phyloP scores from a whole-genome alignment of 176 grass and related monocot genomes.

The Oryza glaberrima region DNA sequence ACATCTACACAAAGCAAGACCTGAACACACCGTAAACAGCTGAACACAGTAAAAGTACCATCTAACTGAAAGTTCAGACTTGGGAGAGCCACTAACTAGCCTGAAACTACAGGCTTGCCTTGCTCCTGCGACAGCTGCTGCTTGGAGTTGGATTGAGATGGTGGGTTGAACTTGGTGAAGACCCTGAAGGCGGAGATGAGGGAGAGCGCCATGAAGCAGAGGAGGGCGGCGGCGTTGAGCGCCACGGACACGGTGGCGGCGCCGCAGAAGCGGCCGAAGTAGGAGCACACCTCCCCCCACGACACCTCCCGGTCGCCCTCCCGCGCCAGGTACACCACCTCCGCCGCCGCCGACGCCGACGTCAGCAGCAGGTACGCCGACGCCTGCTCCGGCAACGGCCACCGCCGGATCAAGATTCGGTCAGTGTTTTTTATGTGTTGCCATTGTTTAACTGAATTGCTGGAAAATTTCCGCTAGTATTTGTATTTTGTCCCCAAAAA shows the following conservation, averaged over 20 bases:
- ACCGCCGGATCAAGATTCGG: neutral
- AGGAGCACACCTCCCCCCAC: slow-evolving; percentile 95
- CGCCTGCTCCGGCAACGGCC: slow-evolving; percentile 36
- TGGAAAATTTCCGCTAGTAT: no score
- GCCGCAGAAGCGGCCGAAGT: slow-evolving; percentile 83
- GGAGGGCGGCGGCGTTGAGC: slow-evolving; percentile 66
- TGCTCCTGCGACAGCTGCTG: slow-evolving; percentile 36
- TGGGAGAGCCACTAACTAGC: neutral
- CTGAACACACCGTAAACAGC: neutral
- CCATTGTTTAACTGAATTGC: neutral
- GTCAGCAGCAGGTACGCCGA: slow-evolving; percentile 81
- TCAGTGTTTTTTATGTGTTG: neutral
- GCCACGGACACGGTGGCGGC: slow-evolving; percentile 66
- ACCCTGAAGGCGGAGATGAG: slow-evolving; percentile 71
- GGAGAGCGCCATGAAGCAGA: slow-evolving; percentile 75
- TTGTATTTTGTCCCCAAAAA: no score
- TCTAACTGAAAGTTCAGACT: neutral
- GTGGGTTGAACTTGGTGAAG: slow-evolving; percentile 64
- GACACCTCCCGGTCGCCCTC: slow-evolving; percentile 68
- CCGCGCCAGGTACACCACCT: slow-evolving; percentile 76
- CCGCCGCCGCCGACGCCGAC: slow-evolving; percentile 70
- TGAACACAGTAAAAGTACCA: neutral
- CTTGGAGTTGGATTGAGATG: neutral
- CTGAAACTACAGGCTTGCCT: neutral
- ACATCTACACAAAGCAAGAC: neutral